Evolutionary conservation across 164 flowering plant genomes (phyloP).

Genomic region (Euptelea pleiosperma): DNA sequence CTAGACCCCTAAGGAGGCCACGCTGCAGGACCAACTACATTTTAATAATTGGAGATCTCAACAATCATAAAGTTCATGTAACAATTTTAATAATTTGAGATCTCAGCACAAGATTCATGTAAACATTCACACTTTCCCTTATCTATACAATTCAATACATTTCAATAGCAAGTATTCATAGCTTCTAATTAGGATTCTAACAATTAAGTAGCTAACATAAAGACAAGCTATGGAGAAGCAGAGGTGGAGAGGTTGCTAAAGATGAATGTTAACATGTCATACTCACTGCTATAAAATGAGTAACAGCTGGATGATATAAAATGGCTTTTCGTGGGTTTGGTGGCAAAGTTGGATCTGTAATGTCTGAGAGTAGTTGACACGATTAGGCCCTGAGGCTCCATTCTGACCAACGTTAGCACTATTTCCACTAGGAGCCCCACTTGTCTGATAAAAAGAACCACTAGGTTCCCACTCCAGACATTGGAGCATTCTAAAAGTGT

Average conservation of each 20-base stretch:
- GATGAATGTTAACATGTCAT: background rate
- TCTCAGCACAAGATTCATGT: background rate
- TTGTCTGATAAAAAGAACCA: conserved; percentile 71
- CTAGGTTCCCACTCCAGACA: conserved; percentile 96
- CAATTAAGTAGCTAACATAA: background rate
- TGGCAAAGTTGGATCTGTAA: conserved; percentile 73
- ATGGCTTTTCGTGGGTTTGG: conserved; percentile 81
- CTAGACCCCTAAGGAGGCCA: no score
- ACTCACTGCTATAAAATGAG: conserved; percentile 84
- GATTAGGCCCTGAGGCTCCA: conserved; percentile 45
- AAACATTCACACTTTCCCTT: background rate
- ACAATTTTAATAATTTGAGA: background rate
- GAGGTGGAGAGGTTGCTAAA: background rate
- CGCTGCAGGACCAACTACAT: no score
- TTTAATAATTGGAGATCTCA: background rate
- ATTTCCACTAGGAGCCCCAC: conserved; percentile 21
- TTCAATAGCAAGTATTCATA: background rate
- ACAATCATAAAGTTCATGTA: no score
- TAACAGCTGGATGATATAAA: conserved; percentile 65
- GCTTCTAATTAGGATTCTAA: no score
- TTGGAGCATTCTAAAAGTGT: conserved; percentile 88
- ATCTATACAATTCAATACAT: background rate
- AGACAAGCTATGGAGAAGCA: background rate
- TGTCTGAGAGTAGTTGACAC: conserved; percentile 43
- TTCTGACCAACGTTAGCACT: conserved; percentile 36